These are phyloP conservation scores for Hyaloscypha bicolor DNA, from an alignment of 495 filamentous ascomycete genomes.

Conservation along the genomic window DNA sequence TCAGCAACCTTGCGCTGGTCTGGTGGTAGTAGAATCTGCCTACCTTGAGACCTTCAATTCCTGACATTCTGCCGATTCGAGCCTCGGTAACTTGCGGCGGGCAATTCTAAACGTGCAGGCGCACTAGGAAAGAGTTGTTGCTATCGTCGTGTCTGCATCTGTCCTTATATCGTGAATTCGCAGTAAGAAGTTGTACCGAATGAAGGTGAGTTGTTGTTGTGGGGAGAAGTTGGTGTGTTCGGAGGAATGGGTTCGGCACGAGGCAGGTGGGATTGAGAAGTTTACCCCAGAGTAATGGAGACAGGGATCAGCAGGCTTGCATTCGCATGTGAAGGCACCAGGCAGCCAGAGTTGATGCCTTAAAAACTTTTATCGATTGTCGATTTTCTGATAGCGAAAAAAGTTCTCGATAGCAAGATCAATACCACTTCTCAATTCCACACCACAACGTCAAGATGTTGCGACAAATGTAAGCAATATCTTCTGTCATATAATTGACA, in stretches of 20 bases:
- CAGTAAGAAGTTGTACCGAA: neutral
- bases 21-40: neutral
- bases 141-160: slow-evolving; percentile 26
- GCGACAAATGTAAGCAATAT: slow-evolving; percentile 47
- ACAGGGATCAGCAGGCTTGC: neutral
- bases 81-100: slow-evolving; percentile 29
- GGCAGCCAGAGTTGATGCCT: slow-evolving; percentile 17
- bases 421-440: slow-evolving; percentile 22
- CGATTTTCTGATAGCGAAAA: slow-evolving; percentile 20
- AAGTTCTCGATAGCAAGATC: slow-evolving; percentile 14
- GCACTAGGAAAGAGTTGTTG: slow-evolving; percentile 15
- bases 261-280: slow-evolving; percentile 1
- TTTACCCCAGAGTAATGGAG: slow-evolving; percentile 28
- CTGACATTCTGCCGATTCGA: slow-evolving; percentile 31
- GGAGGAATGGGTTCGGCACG: slow-evolving; percentile 21
- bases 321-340: slow-evolving; percentile 25
- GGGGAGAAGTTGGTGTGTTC: neutral
- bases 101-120: slow-evolving; percentile 9
- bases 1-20: slow-evolving; percentile 16
- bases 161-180: neutral
- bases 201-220: neutral
- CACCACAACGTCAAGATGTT: slow-evolving; percentile 43
- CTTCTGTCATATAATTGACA: too few relatives aligned
- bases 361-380: slow-evolving; percentile 23
- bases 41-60: slow-evolving; percentile 29